Evolutionary conservation across 2,329 filamentous ascomycete genomes (phyloP).

Genomic region (Clonostachys solani): DNA sequence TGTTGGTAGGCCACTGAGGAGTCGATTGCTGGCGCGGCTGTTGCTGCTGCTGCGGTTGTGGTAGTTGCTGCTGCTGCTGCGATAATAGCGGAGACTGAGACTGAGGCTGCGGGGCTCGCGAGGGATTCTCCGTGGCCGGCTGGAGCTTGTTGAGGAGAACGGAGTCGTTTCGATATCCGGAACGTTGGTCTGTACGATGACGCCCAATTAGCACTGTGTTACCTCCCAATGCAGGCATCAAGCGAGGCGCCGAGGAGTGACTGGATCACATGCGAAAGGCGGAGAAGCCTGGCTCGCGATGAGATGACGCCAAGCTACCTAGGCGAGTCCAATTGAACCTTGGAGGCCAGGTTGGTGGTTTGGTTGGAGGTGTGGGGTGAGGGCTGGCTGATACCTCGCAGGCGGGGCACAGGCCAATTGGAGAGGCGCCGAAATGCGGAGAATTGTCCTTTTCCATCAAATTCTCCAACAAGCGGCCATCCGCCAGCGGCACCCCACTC

Average conservation of each 20-base stretch:
- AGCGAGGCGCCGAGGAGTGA: too few species aligned
- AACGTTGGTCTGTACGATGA: slow-evolving; percentile 24
- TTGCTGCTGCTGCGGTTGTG: slow-evolving; percentile 1
- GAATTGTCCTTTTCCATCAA: background rate
- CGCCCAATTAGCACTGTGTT: too few species aligned
- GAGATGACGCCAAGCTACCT: background rate
- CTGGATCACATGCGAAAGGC: background rate
- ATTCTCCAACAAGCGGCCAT: slow-evolving; percentile 1
- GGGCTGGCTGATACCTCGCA: too few species aligned
- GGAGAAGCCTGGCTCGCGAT: background rate
- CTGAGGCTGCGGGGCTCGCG: slow-evolving; percentile 1
- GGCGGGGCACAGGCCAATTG: too few species aligned
- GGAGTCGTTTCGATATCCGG: slow-evolving; percentile 26
- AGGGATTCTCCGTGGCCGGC: slow-evolving; percentile 8
- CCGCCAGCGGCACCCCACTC: too few species aligned
- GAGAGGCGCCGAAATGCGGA: background rate
- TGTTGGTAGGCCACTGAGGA: background rate
- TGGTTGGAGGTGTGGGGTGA: background rate
- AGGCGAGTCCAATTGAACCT: slow-evolving; percentile 5
- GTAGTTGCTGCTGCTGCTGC: background rate
- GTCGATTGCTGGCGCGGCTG: background rate
- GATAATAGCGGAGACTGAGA: background rate
- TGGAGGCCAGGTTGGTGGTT: slow-evolving; percentile 2
- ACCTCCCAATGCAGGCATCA: too few species aligned
- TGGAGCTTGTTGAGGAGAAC: slow-evolving; percentile 20